These are phyloP conservation scores for Paralagenidium karlingii DNA, from an alignment of 352 stramenopile genomes.

Conservation along the genomic window DNA sequence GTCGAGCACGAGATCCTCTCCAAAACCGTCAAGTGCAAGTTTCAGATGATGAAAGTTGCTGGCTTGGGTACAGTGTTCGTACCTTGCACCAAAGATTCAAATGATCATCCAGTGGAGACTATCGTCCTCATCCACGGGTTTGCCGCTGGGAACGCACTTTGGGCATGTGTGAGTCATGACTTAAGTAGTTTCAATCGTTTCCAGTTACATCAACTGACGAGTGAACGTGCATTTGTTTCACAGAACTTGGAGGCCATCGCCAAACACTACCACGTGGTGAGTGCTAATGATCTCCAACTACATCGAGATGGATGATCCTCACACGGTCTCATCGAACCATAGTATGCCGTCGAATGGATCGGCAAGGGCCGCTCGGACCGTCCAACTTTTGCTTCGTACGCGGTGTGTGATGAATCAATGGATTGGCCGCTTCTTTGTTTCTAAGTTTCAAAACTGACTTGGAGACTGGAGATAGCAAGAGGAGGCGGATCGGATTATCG, in stretches of 20 bases:
- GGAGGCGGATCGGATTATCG: conserved; percentile 56
- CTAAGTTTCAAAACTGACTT: too few relatives aligned
- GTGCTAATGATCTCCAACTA: conserved; percentile 1
- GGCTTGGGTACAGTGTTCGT: conserved; percentile 65
- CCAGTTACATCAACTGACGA: too few relatives aligned
- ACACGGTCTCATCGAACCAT: not conserved
- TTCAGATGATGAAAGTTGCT: conserved; percentile 71
- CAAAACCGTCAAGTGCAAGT: conserved; percentile 20
- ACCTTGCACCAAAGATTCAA: conserved; percentile 46
- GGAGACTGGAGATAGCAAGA: conserved; percentile 28
- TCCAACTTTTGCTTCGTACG: conserved; percentile 28
- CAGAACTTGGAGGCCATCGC: conserved; percentile 58
- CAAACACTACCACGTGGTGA: conserved; percentile 73
- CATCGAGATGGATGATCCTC: not conserved
- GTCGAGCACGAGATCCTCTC: conserved; percentile 47
- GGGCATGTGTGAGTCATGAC: conserved; percentile 35
- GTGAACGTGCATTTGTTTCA: not conserved
- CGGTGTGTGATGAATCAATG: conserved; percentile 37
- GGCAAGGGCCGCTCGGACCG: conserved; percentile 63
- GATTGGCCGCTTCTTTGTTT: too few relatives aligned
- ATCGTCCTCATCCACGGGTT: conserved; percentile 76
- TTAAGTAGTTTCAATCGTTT: too few relatives aligned
- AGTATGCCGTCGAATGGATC: conserved; percentile 81
- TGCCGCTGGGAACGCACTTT: conserved; percentile 59
- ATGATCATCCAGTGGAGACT: conserved; percentile 17